phyloP scores from a whole-genome alignment of 2,329 filamentous ascomycete genomes.

The Orbilia oligospora region DNA sequence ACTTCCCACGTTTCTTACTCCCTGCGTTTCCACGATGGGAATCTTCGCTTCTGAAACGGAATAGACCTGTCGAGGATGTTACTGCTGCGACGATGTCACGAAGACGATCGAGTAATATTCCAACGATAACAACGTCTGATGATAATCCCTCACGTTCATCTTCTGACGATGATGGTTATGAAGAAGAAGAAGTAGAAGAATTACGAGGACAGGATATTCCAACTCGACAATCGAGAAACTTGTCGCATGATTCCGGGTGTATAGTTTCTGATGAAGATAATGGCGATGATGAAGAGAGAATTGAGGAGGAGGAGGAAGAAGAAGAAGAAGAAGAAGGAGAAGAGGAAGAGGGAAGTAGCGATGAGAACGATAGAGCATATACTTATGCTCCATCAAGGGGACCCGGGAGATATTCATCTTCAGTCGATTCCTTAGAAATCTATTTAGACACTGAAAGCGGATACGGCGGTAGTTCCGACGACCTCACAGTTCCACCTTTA shows the following conservation, averaged over 20 bases:
- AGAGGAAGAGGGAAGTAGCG: constrained; percentile 19
- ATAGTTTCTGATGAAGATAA: constrained; percentile 47
- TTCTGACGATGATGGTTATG: constrained; percentile 4
- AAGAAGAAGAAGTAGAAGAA: too few species aligned
- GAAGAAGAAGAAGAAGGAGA: constrained; percentile 19
- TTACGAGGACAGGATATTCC: constrained; percentile 17
- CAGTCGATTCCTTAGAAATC: constrained; percentile 41
- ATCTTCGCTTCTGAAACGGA: constrained; percentile 41
- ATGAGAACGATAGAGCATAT: constrained; percentile 34
- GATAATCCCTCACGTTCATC: not conserved
- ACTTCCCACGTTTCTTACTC: constrained; percentile 59
- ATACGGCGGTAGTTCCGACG: constrained; percentile 51
- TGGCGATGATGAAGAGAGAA: constrained; percentile 3
- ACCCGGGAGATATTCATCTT: constrained; percentile 26
- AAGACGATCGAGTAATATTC: not conserved
- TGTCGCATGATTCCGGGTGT: constrained; percentile 56
- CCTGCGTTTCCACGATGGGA: constrained; percentile 59
- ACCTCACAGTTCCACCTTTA: constrained; percentile 6
- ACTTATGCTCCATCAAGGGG: constrained; percentile 29
- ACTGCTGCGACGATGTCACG: not conserved
- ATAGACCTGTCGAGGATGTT: constrained; percentile 52
- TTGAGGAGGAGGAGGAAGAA: constrained; percentile 7
- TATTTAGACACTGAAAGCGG: constrained; percentile 56
- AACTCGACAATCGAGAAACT: constrained; percentile 23
- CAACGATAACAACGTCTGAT: not conserved